Base-by-base conservation (phyloP, 768 basidiomycete species). In the Suillus weaverae region DNA sequence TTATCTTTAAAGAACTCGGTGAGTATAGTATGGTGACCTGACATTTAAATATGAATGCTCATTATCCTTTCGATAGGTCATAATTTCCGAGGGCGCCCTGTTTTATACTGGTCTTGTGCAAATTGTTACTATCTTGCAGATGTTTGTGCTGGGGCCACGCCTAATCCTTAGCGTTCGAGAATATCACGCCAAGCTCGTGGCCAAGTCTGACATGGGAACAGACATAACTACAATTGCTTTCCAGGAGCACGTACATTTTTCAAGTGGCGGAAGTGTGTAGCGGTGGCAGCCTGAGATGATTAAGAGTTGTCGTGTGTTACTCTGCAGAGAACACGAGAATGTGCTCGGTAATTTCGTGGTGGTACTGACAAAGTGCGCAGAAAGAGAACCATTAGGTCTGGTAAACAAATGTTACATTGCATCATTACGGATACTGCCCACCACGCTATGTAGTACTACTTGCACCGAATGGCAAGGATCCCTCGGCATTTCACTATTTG, bases 31-130 rank as follows among this genome's bases (percentile, higher is more conserved):
- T 20, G 32, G 2, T 14, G 32, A 20, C 11, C 53, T 33, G 33
- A 22, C 4, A 18, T 22, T 22, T 13, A 11, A 11, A 5, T 14
- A 22, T 48, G 22, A 48, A 5, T 9, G 2, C n/a, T 26, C 11
- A 13, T 4, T 5, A 26, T 26, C 46, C 46, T 48, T 22, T 48
- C 46, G 8, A 22, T 22, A 48, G 46, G 3, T 10, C 20, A 4
- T 20, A 20, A 0, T 4, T 10, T 22, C n/a, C n/a, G n/a, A n/a
- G 44, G 44, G 8, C 9, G 4, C 10, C 4, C n/a, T 4, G n/a
- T 2, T 46, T n/a, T 22, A 22, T 22, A 0, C 0, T 22, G 1
- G 9, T 46, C 2, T 13, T n/a, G 8, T 43, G 1, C 1, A 43
- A 43, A 43, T 20, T 43, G 16, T 18, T 5, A n/a, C 10, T 4